Evolutionary conservation across 352 stramenopile genomes (phyloP).

Genomic region (Globisporangium apiculatum): DNA sequence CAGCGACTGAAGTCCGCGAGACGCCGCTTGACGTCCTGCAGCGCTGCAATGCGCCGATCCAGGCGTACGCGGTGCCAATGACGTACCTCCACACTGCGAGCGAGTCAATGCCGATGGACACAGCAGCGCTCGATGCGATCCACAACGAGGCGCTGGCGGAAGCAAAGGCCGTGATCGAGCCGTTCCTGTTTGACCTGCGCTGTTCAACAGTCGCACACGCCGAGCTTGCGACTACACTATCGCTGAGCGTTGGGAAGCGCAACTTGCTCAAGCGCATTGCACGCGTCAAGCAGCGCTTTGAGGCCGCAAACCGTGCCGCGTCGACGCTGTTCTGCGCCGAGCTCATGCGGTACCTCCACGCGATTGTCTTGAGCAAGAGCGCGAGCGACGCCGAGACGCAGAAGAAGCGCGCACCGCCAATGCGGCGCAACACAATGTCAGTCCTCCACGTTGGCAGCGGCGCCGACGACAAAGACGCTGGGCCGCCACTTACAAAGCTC

Average conservation of each 20-base stretch:
- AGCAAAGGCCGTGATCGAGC: conserved; percentile 38
- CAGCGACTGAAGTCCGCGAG: conserved; percentile 11
- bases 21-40: conserved; percentile 41
- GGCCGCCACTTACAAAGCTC: conserved; percentile 32
- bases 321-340: conserved; percentile 64
- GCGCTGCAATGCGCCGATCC: conserved; percentile 41
- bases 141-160: conserved; percentile 42
- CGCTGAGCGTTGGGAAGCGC: conserved; percentile 54
- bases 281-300: conserved; percentile 44
- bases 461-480: conserved; percentile 17
- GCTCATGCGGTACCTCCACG: conserved; percentile 58
- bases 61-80: conserved; percentile 41
- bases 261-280: conserved; percentile 43
- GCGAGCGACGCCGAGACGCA: conserved; percentile 51
- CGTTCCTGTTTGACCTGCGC: conserved; percentile 46
- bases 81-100: conserved; percentile 42
- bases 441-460: conserved; percentile 27
- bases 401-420: conserved; percentile 30
- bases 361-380: conserved; percentile 61
- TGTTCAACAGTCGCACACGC: conserved; percentile 24
- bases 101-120: conserved; percentile 55
- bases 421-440: conserved; percentile 42
- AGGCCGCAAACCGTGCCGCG: conserved; percentile 49
- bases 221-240: conserved; percentile 36
- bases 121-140: conserved; percentile 28